phyloP scores from a whole-genome alignment of 2,329 filamentous ascomycete species.

The Aspergillus sp. region DNA sequence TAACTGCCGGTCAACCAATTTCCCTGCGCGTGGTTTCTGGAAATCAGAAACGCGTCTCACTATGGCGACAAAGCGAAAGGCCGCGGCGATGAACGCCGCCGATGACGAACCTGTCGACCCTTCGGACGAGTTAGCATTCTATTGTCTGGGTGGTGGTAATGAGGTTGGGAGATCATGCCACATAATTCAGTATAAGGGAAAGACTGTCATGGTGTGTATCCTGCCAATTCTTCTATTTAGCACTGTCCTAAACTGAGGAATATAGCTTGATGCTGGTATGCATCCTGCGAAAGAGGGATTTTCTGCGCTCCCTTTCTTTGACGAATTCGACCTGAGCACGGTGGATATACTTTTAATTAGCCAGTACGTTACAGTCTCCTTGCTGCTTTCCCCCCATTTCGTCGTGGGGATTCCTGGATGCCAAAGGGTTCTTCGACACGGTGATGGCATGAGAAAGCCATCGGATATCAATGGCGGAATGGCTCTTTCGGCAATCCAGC shows the following conservation, averaged over 20 bases:
- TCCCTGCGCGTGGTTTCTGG: not conserved
- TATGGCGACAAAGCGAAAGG: conserved; percentile 96
- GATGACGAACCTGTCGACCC: conserved; percentile 88
- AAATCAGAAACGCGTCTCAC: conserved; percentile 14
- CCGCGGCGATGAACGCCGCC: conserved; percentile 66
- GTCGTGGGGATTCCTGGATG: conserved; percentile 1
- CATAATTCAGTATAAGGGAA: conserved; percentile 98
- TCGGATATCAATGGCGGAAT: conserved; percentile 6
- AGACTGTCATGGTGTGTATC: conserved; percentile 87
- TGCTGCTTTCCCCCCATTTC: conserved; percentile 11
- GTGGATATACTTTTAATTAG: conserved; percentile 97
- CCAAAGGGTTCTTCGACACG: conserved; percentile 2
- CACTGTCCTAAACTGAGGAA: conserved; percentile 14
- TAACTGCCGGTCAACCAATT: not conserved
- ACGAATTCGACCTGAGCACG: conserved; percentile 96
- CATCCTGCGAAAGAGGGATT: conserved; percentile 96
- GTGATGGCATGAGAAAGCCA: conserved; percentile 1
- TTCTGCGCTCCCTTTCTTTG: conserved; percentile 91
- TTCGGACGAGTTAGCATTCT: conserved; percentile 89
- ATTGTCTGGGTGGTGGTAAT: conserved; percentile 91
- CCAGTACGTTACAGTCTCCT: conserved; percentile 72
- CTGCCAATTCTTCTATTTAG: not conserved
- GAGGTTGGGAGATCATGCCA: conserved; percentile 97
- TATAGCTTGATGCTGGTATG: conserved; percentile 90
- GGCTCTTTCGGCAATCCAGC: conserved; percentile 2